A percentile compares a stretch with the other conserved stretches of the same genome.
phyloP scores from a whole-genome alignment of 495 filamentous ascomycete species.

The Penicillium simplicissimum region DNA sequence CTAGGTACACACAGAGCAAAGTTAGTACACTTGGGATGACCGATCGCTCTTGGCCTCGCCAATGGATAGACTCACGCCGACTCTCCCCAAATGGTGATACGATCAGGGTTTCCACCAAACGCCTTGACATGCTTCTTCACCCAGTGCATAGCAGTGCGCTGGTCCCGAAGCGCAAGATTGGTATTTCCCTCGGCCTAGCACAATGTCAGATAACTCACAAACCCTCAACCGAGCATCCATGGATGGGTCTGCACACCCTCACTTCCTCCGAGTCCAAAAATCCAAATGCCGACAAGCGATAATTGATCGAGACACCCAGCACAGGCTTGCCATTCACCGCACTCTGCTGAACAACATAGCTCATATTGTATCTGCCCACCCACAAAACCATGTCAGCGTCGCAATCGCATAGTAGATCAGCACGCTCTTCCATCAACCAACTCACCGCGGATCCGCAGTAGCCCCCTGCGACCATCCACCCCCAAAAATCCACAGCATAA shows the following conservation, averaged over 20 bases:
- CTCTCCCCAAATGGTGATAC: conserved; percentile 72
- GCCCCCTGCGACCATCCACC: conserved; percentile 52
- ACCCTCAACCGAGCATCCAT: background rate
- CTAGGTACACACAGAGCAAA: conserved; percentile 11
- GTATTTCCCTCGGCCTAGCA: conserved; percentile 45
- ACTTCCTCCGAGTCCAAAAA: conserved; percentile 59
- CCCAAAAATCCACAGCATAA: conserved; percentile 68
- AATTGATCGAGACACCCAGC: conserved; percentile 73
- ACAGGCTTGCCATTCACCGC: conserved; percentile 56
- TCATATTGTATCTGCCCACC: conserved; percentile 38
- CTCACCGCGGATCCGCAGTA: conserved; percentile 40
- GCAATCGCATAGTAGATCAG: background rate
- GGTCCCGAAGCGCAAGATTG: conserved; percentile 53
- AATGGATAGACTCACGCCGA: conserved; percentile 48
- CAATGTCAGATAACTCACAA: background rate
- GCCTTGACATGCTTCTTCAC: conserved; percentile 50
- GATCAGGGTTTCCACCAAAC: conserved; percentile 56
- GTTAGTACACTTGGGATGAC: background rate
- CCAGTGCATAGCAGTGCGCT: conserved; percentile 51
- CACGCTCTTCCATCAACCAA: conserved; percentile 5
- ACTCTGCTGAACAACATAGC: conserved; percentile 37
- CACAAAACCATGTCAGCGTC: background rate
- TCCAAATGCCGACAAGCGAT: conserved; percentile 70
- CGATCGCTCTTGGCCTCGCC: background rate
- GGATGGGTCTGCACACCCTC: conserved; percentile 27